Percentiles rank a stretch among this genome's conserved stretches.
These are phyloP conservation scores for Chaetothyriales sp. DNA, from an alignment of 2,329 filamentous ascomycete genomes.

Conservation along the genomic window DNA sequence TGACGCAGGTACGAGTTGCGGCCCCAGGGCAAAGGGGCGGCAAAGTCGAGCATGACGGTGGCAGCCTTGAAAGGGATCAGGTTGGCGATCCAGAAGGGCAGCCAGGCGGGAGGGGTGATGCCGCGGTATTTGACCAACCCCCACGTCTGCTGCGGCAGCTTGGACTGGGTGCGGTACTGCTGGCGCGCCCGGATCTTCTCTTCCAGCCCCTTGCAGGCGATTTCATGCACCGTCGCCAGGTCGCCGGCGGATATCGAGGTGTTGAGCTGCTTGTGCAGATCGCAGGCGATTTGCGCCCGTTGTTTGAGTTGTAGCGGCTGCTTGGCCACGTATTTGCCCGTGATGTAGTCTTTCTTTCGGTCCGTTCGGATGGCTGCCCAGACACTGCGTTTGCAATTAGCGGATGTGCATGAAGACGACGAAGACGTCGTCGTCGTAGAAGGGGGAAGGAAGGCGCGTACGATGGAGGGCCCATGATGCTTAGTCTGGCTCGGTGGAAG, in stretches of 20 bases:
- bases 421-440: too few species aligned
- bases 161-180: background rate
- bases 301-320: background rate
- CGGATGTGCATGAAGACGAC: too few species aligned
- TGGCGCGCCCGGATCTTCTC: slow-evolving; percentile 18
- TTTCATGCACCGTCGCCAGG: slow-evolving; percentile 20
- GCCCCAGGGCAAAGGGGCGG: slow-evolving; percentile 26
- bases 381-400: background rate
- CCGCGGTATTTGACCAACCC: slow-evolving; percentile 7
- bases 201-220: slow-evolving; percentile 27
- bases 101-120: slow-evolving; percentile 22
- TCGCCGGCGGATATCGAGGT: slow-evolving; percentile 30
- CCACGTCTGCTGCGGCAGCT: slow-evolving; percentile 2
- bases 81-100: slow-evolving; percentile 19
- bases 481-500: background rate
- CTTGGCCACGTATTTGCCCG: background rate
- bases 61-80: slow-evolving; percentile 22
- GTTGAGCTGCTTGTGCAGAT: slow-evolving; percentile 34
- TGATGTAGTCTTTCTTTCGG: background rate
- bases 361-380: background rate
- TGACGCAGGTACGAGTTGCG: slow-evolving; percentile 26
- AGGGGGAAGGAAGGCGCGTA: too few species aligned
- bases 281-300: background rate
- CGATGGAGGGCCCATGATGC: background rate
- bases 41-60: slow-evolving; percentile 28